Base-by-base conservation (phyloP, 148 eudicot genomes). In the Polygonum aviculare region DNA sequence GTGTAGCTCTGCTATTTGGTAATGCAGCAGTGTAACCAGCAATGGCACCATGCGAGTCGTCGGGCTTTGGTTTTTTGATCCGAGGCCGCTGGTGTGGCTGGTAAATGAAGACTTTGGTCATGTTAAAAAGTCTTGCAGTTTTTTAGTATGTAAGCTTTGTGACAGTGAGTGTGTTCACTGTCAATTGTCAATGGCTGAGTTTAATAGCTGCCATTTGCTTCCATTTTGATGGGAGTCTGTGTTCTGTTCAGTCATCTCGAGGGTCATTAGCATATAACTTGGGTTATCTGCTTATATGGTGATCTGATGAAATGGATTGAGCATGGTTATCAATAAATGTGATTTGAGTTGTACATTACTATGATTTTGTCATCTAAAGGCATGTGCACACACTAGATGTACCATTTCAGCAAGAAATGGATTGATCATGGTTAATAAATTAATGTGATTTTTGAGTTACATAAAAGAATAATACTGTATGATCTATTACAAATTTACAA, bases 11-110 rank as follows among this genome's bases (percentile, higher is more conserved):
- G 44, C 71, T 12, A 3, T 63, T 35, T 63, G 40, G 70, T 63
- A 60, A 60, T 63, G 38, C 40, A 39, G 57, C 14, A 63, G 12
- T 14, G 70, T 33, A 65, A 65, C 41, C 41, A 33, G 44, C 44
- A 7, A 18, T 39, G 45, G 69, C 67, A 8, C 69, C 69, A 62
- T 39, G 69, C 18, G 38, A 38, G 38, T 16, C 72, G 45, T 16
- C 72, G 72, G 72, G 36, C 31, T 33, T 36, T 15, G 71, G 72
- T 67, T 67, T 67, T 67, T 67, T 45, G 44, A 67, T 16, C 72
- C 72, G 72, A 36, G 72, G 72, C 72, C 36, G 72, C 72, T 38
- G 45, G 45, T 36, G 72, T 33, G 40, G 39, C 69, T 63, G 69
- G 69, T 31, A 31, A 63, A 14, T 7, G 7, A 21, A n/a, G 9